phyloP scores from a whole-genome alignment of 345 rosid genomes.

The Streptanthus diversifolius region DNA sequence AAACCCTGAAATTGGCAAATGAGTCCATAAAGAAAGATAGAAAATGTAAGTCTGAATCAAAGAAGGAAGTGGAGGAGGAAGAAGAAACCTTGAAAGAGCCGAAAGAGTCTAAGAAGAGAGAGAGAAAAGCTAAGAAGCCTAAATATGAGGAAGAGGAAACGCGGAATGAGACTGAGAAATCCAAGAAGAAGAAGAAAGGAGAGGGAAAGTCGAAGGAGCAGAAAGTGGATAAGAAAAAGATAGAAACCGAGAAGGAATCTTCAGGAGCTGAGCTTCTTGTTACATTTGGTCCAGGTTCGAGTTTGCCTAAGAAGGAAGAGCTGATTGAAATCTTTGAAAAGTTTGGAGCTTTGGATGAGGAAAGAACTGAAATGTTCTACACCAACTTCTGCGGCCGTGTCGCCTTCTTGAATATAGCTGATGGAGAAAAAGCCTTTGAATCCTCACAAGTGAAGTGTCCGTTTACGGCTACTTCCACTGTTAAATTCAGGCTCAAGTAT shows the following conservation, averaged over 20 bases:
- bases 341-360: slow-evolving; percentile 52
- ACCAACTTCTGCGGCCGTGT: slow-evolving; percentile 44
- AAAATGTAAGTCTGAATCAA: too few relatives aligned
- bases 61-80: too few relatives aligned
- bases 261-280: slow-evolving; percentile 44
- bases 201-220: slow-evolving; percentile 19
- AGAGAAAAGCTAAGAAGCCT: slow-evolving; percentile 14
- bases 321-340: slow-evolving; percentile 46
- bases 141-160: neutral
- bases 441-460: slow-evolving; percentile 38
- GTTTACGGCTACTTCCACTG: neutral
- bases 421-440: slow-evolving; percentile 67
- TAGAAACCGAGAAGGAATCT: slow-evolving; percentile 25
- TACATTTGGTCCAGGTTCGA: slow-evolving; percentile 56
- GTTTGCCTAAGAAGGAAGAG: slow-evolving; percentile 60
- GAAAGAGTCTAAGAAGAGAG: neutral
- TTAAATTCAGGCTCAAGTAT: slow-evolving; percentile 30
- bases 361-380: slow-evolving; percentile 46
- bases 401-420: slow-evolving; percentile 46
- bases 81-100: too few relatives aligned
- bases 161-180: slow-evolving; percentile 8
- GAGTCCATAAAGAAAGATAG: neutral
- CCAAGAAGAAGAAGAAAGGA: slow-evolving; percentile 20
- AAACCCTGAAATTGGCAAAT: slow-evolving; percentile 18
- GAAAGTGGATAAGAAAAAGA: neutral